phyloP scores from a whole-genome alignment of 1,284 basidiomycete genomes.

The Puccinia polysora region DNA sequence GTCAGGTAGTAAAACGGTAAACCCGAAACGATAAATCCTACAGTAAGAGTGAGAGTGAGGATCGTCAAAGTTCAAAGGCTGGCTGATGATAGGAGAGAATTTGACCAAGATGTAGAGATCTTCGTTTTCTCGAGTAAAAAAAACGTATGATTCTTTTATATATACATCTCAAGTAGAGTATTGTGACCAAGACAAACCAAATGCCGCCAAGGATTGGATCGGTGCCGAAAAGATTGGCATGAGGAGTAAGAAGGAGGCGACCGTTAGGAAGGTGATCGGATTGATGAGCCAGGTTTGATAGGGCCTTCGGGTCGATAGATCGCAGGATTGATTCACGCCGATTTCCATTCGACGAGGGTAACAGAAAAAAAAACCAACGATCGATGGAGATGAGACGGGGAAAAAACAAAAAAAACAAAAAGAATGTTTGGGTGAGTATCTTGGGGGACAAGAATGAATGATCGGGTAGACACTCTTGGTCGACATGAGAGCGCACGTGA shows the following conservation, averaged over 20 bases:
- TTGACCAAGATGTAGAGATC: no score
- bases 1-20: conserved; percentile 37
- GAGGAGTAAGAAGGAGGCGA: conserved; percentile 82
- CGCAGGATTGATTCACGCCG: not conserved
- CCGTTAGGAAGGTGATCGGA: conserved; percentile 81
- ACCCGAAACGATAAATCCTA: conserved; percentile 35
- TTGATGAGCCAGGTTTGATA: conserved; percentile 88
- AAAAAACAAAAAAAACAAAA: not conserved
- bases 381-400: not conserved
- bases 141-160: no score
- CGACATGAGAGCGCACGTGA: not conserved
- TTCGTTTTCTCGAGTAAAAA: no score
- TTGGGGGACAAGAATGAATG: not conserved
- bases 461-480: conserved; percentile 10
- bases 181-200: conserved; percentile 62
- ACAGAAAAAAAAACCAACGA: not conserved
- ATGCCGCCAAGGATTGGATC: conserved; percentile 74
- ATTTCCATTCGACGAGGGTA: not conserved
- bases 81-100: no score
- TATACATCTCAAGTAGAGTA: no score
- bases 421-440: not conserved
- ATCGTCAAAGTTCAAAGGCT: no score
- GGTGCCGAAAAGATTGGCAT: conserved; percentile 96
- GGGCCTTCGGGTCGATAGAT: conserved; percentile 57
- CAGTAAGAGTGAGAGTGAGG: no score